Evolutionary conservation across 352 stramenopile genomes (phyloP), one percentile per base, ranked within the genome.

Genomic region (Phytophthora constricta): DNA sequence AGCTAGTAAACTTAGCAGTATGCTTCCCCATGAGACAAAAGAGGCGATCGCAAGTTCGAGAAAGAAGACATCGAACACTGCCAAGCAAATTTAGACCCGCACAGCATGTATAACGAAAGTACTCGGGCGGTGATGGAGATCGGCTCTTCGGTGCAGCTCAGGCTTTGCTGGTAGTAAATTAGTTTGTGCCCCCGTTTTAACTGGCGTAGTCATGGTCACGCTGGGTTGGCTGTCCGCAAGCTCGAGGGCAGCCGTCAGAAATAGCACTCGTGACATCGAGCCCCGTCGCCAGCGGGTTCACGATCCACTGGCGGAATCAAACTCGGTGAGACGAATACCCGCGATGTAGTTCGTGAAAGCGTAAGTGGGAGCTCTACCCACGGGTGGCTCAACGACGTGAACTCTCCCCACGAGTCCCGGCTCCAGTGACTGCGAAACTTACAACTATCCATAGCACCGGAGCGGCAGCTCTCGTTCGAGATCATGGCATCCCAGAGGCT

Each of bases 401-500:
- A 72, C 5, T 51, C 33, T 9, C 66, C n/a, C n/a, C n/a, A n/a
- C 52, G n/a, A 69, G 22, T 16, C 62, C 63, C 1, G 68, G 62
- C 0, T 51, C 33, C 10, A 72, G 53, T 10, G 65, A 63, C 34
- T 72, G 68, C 16, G 57, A 41, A 10, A 76, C 68, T 52, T 76
- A 76, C 48, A 72, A 57, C 68, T 63, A 76, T 43, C 52, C n/a
- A n/a, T 59, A 20, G 61, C 68, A 11, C 68, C 68, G 0, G 62
- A 69, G 11, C 53, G 52, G 13, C 62, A 70, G 3, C 28, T 58
- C 42, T 72, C 63, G 63, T 72, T 62, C 9, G 68, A 76, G 25
- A 77, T 61, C 69, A 77, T 77, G 37, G 37, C 64, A 33, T 73
- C 64, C 69, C 69, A 77, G 43, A 73, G 64, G 53, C 73, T 73